Evolutionary conservation across 1,284 basidiomycete species (phyloP).

Genomic region (Heliocybe sulcata): DNA sequence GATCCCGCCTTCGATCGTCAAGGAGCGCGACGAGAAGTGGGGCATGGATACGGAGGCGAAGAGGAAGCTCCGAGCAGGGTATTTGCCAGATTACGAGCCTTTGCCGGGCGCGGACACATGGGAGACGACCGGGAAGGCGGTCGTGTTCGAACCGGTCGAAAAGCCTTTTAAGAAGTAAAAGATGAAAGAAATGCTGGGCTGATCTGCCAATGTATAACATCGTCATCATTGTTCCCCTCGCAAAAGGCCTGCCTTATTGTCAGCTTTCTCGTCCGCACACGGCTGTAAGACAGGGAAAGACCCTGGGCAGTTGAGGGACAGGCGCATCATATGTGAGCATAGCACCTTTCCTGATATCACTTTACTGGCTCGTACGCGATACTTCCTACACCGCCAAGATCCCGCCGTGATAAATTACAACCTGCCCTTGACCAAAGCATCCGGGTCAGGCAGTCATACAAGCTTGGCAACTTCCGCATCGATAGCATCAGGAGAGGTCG

Average conservation of each 20-base stretch:
- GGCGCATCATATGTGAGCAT: no score
- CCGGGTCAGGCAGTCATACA: slow-evolving; percentile 18
- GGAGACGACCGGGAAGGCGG: slow-evolving; percentile 23
- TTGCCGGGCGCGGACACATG: slow-evolving; percentile 29
- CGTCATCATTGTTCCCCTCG: no score
- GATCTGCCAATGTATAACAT: background rate
- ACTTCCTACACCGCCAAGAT: no score
- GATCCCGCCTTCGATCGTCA: slow-evolving; percentile 23
- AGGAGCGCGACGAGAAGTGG: slow-evolving; percentile 25
- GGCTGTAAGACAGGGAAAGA: no score
- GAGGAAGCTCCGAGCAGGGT: slow-evolving; percentile 25
- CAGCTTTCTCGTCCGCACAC: no score
- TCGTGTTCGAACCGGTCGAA: slow-evolving; percentile 18
- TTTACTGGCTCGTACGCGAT: no score
- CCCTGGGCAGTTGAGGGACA: no score
- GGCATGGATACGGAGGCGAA: slow-evolving; percentile 29
- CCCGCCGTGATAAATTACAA: background rate
- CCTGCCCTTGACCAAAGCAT: background rate
- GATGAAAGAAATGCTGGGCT: background rate
- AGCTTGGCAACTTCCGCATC: slow-evolving; percentile 62
- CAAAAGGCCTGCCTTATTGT: no score
- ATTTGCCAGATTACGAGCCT: slow-evolving; percentile 31
- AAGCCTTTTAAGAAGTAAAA: slow-evolving; percentile 8
- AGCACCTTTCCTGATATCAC: no score
- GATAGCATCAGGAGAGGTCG: slow-evolving; percentile 66